Base-by-base conservation (phyloP, 2,329 filamentous ascomycete species). In the Apiospora saccharicola region DNA sequence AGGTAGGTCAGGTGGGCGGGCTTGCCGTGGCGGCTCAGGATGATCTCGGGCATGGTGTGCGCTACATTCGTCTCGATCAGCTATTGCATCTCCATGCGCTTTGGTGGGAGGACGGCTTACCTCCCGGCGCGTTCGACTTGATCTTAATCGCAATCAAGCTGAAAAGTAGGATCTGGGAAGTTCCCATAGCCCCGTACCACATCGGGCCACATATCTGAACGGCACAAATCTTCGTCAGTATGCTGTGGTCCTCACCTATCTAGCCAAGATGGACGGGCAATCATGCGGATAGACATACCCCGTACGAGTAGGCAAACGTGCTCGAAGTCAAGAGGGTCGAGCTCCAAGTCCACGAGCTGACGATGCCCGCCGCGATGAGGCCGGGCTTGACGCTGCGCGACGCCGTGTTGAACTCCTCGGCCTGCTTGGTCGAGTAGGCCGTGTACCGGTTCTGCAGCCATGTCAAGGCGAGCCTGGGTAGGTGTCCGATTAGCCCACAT, bases 291-390 rank as follows among this genome's bases (percentile, higher is more conserved):
- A 22, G 22, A 34, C 74, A 19, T 69, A 76, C 75, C 10, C 83
- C 83, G 75, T 85, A 85, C 4, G 74, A 75, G 71, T 85, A 85
- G 0, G 82, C 82, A 73, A 85, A 82, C 1, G 83, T 84, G 12
- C 79, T 82, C 13, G 81, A 82, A 10, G 81, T 82, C 71, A 85
- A 72, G 37, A 85, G 79, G 7, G 86, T 87, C 7, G 85, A 83
- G 24, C 82, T 82, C 84, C 84, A 86, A 5, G 85, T 87, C 85
- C 85, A 87, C 1, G 85, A 84, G 5, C 82, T 85, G 16, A 87
- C 85, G 70, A 87, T 84, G 4, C 83, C 84, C 8, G 82, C 82
- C 4, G 84, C 83, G 68, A 86, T 85, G 6, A 87, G 81, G 8
- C 85, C 85, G 0, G 85, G 83, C 70, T 84, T 84, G 53, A 85